Conservation (phyloP, 2,329 filamentous ascomycete genomes). For the Tothia fuscella region DNA sequence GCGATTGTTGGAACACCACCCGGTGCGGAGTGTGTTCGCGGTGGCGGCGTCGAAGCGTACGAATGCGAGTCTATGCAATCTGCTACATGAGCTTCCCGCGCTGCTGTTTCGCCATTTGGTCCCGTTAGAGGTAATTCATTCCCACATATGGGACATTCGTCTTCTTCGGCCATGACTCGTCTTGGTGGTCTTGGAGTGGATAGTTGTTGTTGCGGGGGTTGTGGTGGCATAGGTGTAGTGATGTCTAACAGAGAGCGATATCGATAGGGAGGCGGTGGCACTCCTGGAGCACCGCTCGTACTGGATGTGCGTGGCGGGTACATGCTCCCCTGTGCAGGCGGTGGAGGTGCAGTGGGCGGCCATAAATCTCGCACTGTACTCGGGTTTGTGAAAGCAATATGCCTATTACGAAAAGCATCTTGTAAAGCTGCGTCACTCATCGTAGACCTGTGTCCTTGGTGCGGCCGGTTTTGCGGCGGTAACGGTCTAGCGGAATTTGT, state of each 20-base stretch:
- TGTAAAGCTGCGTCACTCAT: slow-evolving; percentile 5
- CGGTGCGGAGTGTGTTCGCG: not conserved
- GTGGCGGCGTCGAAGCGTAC: slow-evolving; percentile 5
- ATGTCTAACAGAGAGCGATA: slow-evolving; percentile 1
- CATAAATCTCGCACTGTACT: slow-evolving; percentile 10
- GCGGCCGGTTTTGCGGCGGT: not conserved
- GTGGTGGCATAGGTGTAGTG: not conserved
- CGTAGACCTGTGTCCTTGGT: slow-evolving; percentile 6
- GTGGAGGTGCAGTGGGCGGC: slow-evolving; percentile 8
- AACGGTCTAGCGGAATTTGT: not conserved
- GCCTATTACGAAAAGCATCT: not conserved
- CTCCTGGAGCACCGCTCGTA: not conserved
- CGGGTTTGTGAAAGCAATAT: not conserved
- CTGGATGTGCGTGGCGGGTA: slow-evolving; percentile 6
- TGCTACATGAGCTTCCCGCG: slow-evolving; percentile 33
- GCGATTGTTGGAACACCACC: not conserved
- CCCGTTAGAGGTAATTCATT: slow-evolving; percentile 50
- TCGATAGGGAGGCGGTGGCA: slow-evolving; percentile 1
- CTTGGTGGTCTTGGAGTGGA: slow-evolving; percentile 4
- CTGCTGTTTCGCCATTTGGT: slow-evolving; percentile 25
- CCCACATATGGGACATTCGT: slow-evolving; percentile 70
- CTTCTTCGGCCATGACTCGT: slow-evolving; percentile 46
- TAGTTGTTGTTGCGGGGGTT: not conserved
- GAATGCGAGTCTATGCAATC: slow-evolving; percentile 24
- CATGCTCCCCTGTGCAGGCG: not conserved